Evolutionary conservation across 2,329 filamentous ascomycete genomes (phyloP).

Genomic region (Talaromyces albobiverticillius): DNA sequence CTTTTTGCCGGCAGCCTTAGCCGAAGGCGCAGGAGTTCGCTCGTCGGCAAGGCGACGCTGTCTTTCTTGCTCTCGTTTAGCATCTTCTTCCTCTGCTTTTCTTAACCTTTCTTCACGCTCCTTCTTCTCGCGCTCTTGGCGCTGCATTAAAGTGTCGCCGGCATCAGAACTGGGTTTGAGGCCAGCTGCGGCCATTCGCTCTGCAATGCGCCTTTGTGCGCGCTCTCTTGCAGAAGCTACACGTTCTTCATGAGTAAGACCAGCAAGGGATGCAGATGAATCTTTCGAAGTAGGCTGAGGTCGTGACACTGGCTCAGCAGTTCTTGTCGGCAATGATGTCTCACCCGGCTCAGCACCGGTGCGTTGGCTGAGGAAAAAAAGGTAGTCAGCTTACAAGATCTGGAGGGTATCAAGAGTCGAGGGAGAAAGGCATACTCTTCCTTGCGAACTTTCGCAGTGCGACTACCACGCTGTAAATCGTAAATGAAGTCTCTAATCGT

Average conservation of each 20-base stretch:
- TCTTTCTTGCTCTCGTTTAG: slow-evolving; percentile 80
- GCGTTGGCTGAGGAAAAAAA: slow-evolving; percentile 5
- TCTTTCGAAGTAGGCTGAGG: slow-evolving; percentile 49
- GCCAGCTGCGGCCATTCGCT: slow-evolving; percentile 87
- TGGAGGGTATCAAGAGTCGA: not conserved
- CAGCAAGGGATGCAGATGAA: slow-evolving; percentile 72
- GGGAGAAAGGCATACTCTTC: slow-evolving; percentile 50
- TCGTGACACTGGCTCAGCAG: slow-evolving; percentile 25
- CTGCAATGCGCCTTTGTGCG: slow-evolving; percentile 94
- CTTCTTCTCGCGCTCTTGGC: slow-evolving; percentile 80
- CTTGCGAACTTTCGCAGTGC: slow-evolving; percentile 66
- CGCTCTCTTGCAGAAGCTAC: slow-evolving; percentile 97
- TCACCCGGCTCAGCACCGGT: slow-evolving; percentile 13
- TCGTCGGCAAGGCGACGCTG: slow-evolving; percentile 81
- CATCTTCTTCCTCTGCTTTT: slow-evolving; percentile 92
- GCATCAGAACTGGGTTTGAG: slow-evolving; percentile 79
- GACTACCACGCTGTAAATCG: slow-evolving; percentile 83
- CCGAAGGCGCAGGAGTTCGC: slow-evolving; percentile 60
- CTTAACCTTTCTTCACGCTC: slow-evolving; percentile 84
- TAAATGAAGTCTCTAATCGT: slow-evolving; percentile 98
- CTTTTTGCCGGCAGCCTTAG: slow-evolving; percentile 60
- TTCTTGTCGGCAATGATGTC: slow-evolving; percentile 17
- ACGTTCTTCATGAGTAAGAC: slow-evolving; percentile 87
- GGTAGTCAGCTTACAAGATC: not conserved
- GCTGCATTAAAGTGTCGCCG: slow-evolving; percentile 77